These are phyloP conservation scores for Trichoderma sp. DNA, from an alignment of 2,329 filamentous ascomycete species.

Conservation along the genomic window DNA sequence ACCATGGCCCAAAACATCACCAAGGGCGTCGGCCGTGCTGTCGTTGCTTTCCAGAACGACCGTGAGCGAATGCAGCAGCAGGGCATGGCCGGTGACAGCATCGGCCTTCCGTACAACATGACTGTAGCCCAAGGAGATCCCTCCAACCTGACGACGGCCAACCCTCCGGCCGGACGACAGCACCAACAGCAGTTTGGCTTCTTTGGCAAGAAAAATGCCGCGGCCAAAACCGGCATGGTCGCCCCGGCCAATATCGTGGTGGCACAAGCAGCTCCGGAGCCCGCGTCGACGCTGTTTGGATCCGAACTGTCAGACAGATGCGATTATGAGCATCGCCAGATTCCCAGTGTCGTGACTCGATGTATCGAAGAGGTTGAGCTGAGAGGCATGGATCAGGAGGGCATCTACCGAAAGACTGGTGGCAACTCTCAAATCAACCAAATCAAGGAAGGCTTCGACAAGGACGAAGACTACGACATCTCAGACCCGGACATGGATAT, in stretches of 20 bases:
- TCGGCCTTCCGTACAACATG: conserved; percentile 69
- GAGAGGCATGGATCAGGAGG: conserved; percentile 94
- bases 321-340: conserved; percentile 82
- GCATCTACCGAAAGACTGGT: conserved; percentile 96
- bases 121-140: conserved; percentile 55
- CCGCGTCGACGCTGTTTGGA: conserved; percentile 69
- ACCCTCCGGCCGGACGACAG: conserved; percentile 29
- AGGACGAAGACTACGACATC: conserved; percentile 81
- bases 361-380: conserved; percentile 97
- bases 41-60: conserved; percentile 65
- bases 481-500: conserved; percentile 93
- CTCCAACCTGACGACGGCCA: conserved; percentile 35
- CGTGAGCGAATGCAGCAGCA: conserved; percentile 54
- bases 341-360: conserved; percentile 84
- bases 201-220: conserved; percentile 58
- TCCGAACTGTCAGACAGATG: conserved; percentile 83
- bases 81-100: conserved; percentile 58
- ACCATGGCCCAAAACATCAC: conserved; percentile 90
- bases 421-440: conserved; percentile 86
- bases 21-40: conserved; percentile 90
- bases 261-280: conserved; percentile 46
- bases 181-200: conserved; percentile 62
- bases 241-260: conserved; percentile 33
- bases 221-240: conserved; percentile 48
- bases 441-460: conserved; percentile 89